Evolutionary conservation across 805 yeast species (phyloP), one percentile per base, ranked within the genome.

Genomic region (Brettanomyces bruxellensis): DNA sequence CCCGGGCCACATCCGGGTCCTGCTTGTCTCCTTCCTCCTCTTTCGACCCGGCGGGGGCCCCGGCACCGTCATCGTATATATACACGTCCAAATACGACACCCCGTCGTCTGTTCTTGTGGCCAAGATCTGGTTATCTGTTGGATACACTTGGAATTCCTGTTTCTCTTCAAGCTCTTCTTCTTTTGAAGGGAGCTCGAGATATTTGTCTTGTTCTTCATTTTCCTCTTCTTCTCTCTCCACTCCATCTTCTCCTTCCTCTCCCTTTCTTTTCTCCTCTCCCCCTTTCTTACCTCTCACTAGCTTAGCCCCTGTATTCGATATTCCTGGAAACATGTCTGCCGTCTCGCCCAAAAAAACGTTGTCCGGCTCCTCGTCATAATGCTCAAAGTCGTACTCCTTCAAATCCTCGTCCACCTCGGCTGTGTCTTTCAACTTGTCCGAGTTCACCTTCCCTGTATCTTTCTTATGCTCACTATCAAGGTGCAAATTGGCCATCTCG

Each of bases 51-150:
- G 68, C 73, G 44, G 88, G 91, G 43, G 86, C 87, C 38, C 90
- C 91, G 23, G 91, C 90, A 60, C 90, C 89, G 60, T 90, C 96
- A 61, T 93, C 98, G 62, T 90, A 93, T 24, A 93, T 86, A 58
- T 91, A 91, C 3, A 91, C 95, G 58, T 93, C 98, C 59, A 93
- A 71, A 60, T 83, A 86, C 5, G 96, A 88, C 41, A 93, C 73
- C 43, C 91, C 97, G 64, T 93, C 99, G 61, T 93, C 98, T 3
- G 99, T 93, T 70, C 96, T 82, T 1, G 97, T 83, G 7, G 96
- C 89, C 54, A 93, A 73, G 30, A 93, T 76, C 69, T 93, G 67
- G 61, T 88, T 93, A 65, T 93, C 99, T 1, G 93, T 82, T 41
- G 95, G 91, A 57, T 84, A 81, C 38, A 93, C 80, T 60, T 86